Evolutionary conservation across 257 asterid species (phyloP).

Genomic region (Salvia miltiorrhiza): DNA sequence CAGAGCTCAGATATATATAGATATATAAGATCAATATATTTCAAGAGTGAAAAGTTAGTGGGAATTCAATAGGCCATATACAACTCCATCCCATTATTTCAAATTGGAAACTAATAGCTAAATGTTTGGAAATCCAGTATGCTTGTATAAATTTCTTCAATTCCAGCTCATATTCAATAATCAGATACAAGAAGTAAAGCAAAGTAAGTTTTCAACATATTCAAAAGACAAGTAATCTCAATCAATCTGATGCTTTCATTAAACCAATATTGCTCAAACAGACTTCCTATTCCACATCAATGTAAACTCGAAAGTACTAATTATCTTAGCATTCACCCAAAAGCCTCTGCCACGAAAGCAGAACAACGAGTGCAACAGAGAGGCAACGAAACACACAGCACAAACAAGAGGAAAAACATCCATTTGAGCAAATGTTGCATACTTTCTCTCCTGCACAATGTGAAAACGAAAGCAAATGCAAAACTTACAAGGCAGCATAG

Average conservation of each 20-base stretch:
- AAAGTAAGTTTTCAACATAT: not conserved
- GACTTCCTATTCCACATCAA: no score
- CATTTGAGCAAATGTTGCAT: not conserved
- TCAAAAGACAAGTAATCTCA: not conserved
- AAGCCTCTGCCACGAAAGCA: not conserved
- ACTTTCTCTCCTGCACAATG: not conserved
- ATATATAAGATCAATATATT: not conserved
- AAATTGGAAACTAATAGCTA: not conserved
- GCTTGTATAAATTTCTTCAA: no score
- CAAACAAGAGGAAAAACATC: not conserved
- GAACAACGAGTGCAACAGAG: not conserved
- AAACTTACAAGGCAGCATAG: constrained; percentile 67
- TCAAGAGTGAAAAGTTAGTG: not conserved
- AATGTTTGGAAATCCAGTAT: not conserved
- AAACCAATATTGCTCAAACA: no score
- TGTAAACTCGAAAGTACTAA: not conserved
- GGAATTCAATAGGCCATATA: not conserved
- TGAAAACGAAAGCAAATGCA: not conserved
- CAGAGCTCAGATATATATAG: not conserved
- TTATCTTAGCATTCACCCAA: not conserved
- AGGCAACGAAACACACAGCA: not conserved
- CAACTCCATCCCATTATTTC: not conserved
- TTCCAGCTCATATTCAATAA: no score
- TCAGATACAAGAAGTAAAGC: not conserved
- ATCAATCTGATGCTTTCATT: no score